These are phyloP conservation scores for Parathielavia appendiculata DNA, from an alignment of 495 filamentous ascomycete genomes.

Conservation along the genomic window DNA sequence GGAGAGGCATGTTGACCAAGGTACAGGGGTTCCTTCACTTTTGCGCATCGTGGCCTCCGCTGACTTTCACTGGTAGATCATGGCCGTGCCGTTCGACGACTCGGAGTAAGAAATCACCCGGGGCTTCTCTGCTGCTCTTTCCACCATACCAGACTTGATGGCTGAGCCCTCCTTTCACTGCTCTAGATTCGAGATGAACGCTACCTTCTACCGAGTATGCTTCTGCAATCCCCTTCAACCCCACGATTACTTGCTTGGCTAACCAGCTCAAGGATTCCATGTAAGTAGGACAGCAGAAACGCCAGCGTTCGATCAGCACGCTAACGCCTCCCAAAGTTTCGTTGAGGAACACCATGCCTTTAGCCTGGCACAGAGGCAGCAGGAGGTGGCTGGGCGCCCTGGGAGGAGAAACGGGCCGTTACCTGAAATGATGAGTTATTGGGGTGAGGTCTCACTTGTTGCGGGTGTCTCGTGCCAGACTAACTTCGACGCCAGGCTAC, in stretches of 20 bases:
- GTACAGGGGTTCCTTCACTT: constrained; percentile 34
- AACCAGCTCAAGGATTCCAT: constrained; percentile 60
- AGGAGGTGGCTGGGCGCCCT: constrained; percentile 45
- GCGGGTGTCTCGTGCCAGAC: not conserved
- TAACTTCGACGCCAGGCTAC: constrained; percentile 55
- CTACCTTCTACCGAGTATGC: constrained; percentile 76
- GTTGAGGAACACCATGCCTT: constrained; percentile 84
- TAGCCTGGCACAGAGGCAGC: constrained; percentile 32
- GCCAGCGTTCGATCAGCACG: not conserved
- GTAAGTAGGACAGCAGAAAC: constrained; percentile 45
- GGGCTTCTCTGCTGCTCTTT: too few relatives aligned
- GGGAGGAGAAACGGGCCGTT: constrained; percentile 23
- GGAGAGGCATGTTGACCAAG: constrained; percentile 99
- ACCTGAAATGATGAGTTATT: constrained; percentile 49
- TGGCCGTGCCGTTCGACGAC: constrained; percentile 76
- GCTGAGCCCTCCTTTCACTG: not conserved
- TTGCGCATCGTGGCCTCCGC: not conserved
- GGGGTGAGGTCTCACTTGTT: constrained; percentile 41
- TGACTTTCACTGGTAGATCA: constrained; percentile 54
- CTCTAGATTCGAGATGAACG: constrained; percentile 89
- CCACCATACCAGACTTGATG: constrained; percentile 12
- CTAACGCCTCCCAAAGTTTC: constrained; percentile 53
- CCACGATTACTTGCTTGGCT: constrained; percentile 14
- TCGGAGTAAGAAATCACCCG: constrained; percentile 56
- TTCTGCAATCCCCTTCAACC: constrained; percentile 22